These are phyloP conservation scores for Boletus mariae DNA, from an alignment of 1,284 basidiomycete species.

Conservation along the genomic window DNA sequence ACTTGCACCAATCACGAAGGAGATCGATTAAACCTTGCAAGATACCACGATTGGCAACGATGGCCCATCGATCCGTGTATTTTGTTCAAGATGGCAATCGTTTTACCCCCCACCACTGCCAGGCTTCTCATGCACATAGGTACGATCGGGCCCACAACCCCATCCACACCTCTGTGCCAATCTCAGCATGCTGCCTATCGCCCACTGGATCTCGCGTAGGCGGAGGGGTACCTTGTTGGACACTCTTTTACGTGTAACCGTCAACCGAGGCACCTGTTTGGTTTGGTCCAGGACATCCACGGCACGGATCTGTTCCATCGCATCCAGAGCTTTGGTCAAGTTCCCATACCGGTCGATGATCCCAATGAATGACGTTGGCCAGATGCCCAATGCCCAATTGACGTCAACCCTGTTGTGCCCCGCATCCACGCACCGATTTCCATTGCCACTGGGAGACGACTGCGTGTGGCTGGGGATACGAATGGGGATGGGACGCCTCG, in stretches of 20 bases:
- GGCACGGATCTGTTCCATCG: background rate
- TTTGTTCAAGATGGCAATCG: constrained; percentile 7
- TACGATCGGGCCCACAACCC: too few relatives aligned
- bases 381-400: background rate
- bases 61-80: constrained; percentile 9
- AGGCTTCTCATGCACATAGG: too few relatives aligned
- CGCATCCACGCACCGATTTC: too few relatives aligned
- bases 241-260: background rate
- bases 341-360: background rate
- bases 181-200: background rate
- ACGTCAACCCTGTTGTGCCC: background rate
- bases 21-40: constrained; percentile 21
- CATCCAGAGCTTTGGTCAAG: background rate
- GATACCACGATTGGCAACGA: constrained; percentile 6
- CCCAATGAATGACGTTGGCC: background rate
- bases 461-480: too few relatives aligned
- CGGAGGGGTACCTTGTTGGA: background rate
- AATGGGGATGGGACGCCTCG: too few relatives aligned
- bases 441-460: too few relatives aligned
- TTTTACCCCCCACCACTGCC: too few relatives aligned
- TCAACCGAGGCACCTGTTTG: background rate
- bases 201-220: background rate
- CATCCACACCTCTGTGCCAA: background rate
- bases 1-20: constrained; percentile 10
- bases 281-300: background rate